phyloP scores from a whole-genome alignment of 768 basidiomycete species.

The Phaeotremella skinneri region DNA sequence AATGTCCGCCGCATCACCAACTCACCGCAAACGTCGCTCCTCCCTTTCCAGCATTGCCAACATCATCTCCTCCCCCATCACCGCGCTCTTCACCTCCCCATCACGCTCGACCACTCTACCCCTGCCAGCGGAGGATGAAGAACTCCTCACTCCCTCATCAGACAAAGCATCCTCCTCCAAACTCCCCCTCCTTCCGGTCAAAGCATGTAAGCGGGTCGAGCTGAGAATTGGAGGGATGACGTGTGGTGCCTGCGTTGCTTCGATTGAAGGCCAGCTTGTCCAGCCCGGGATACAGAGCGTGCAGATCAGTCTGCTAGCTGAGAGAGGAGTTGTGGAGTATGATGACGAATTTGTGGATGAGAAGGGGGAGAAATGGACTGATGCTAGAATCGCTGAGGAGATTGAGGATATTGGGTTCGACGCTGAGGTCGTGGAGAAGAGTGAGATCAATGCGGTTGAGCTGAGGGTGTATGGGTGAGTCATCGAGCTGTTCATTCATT shows the following conservation, averaged over 20 bases:
- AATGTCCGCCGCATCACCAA: not conserved
- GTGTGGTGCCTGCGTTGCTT: conserved; percentile 53
- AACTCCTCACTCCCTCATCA: not conserved
- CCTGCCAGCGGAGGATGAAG: not conserved
- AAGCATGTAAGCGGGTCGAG: conserved; percentile 30
- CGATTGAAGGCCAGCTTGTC: conserved; percentile 48
- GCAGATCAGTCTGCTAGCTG: conserved; percentile 95
- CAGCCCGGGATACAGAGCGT: conserved; percentile 87
- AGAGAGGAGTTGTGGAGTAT: conserved; percentile 86
- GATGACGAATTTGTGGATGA: conserved; percentile 59
- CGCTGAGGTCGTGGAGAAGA: conserved; percentile 48
- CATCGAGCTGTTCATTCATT: not conserved
- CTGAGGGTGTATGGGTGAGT: conserved; percentile 49
- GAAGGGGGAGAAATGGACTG: conserved; percentile 60
- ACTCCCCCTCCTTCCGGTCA: not conserved
- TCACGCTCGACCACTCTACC: not conserved
- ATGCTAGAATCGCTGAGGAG: conserved; percentile 80
- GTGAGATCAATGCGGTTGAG: conserved; percentile 43
- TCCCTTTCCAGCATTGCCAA: not conserved
- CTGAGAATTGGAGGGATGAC: conserved; percentile 50
- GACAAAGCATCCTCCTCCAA: not conserved
- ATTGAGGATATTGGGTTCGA: conserved; percentile 63
- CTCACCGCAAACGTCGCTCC: not conserved
- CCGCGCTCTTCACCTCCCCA: not conserved
- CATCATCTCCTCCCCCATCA: not conserved